Percentiles rank a stretch among this genome's conserved stretches.
These are phyloP conservation scores for Quercus engelmannii DNA, from an alignment of 306 rosid genomes.

Conservation along the genomic window DNA sequence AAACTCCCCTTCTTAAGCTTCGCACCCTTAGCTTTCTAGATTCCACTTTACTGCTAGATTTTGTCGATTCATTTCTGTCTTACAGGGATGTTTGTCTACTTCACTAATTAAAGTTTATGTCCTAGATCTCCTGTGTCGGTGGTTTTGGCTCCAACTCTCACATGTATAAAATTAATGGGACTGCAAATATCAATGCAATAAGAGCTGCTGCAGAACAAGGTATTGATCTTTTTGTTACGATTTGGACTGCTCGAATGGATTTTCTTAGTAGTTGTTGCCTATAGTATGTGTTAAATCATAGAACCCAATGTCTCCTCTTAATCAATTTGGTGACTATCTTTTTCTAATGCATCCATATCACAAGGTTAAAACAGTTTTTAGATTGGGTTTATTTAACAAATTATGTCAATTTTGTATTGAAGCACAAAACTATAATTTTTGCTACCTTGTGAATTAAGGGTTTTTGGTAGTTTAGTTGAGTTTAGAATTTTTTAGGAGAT, in stretches of 20 bases:
- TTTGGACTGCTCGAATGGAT: neutral
- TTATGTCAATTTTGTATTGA: no score
- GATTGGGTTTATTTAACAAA: no score
- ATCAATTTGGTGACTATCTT: neutral
- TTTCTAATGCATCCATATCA: neutral
- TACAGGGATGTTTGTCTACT: constrained; percentile 9
- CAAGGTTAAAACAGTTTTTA: no score
- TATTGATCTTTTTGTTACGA: constrained; percentile 14
- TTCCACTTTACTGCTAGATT: neutral
- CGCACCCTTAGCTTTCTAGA: neutral
- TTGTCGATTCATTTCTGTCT: neutral
- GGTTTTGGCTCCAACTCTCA: constrained; percentile 94
- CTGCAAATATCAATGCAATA: constrained; percentile 93
- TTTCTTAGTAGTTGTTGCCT: neutral
- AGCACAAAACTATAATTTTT: no score
- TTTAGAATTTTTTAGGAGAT: no score
- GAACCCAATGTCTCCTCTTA: neutral
- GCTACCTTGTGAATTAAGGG: no score
- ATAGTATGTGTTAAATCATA: neutral
- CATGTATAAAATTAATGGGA: constrained; percentile 96
- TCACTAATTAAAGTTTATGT: constrained; percentile 39
- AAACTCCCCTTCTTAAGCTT: no score
- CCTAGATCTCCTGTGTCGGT: constrained; percentile 90
- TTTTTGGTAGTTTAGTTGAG: no score
- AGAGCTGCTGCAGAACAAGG: constrained; percentile 93